Evolutionary conservation across 140 eudicot genomes (phyloP).

Genomic region (Flaveria floridana): DNA sequence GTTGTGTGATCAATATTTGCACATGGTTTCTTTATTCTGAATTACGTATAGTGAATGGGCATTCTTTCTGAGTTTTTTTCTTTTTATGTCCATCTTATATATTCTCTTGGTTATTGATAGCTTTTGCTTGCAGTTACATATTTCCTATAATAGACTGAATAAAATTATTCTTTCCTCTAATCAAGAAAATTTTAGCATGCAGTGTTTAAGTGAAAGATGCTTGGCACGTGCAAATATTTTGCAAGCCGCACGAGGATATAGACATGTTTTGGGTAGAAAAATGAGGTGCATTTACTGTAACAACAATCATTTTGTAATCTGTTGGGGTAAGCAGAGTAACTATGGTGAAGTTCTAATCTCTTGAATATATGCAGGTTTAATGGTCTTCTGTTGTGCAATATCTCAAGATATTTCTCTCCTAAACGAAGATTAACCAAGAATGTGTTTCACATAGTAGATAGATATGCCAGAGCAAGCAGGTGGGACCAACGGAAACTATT

Average conservation of each 20-base stretch:
- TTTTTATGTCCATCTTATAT: constrained; percentile 1
- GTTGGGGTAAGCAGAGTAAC: constrained; percentile 17
- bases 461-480: constrained; percentile 47
- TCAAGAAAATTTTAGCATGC: constrained; percentile 32
- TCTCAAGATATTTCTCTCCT: constrained; percentile 50
- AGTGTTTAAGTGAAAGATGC: constrained; percentile 73
- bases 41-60: background rate
- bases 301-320: constrained; percentile 19
- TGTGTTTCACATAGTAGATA: constrained; percentile 48
- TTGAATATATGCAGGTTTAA: constrained; percentile 54
- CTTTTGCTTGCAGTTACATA: constrained; percentile 8
- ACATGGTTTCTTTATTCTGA: constrained; percentile 2
- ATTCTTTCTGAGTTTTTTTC: background rate
- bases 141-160: constrained; percentile 2
- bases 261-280: constrained; percentile 50
- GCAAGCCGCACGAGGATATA: constrained; percentile 63
- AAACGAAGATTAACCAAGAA: constrained; percentile 53
- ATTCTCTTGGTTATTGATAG: background rate
- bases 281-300: constrained; percentile 50
- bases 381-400: constrained; percentile 49
- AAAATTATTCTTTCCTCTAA: constrained; percentile 24
- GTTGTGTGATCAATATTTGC: background rate
- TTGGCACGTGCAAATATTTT: constrained; percentile 48
- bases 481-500: constrained; percentile 35
- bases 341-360: background rate